Conservation (phyloP, 768 basidiomycete genomes). For the Gelatoporia subvermispora region DNA sequence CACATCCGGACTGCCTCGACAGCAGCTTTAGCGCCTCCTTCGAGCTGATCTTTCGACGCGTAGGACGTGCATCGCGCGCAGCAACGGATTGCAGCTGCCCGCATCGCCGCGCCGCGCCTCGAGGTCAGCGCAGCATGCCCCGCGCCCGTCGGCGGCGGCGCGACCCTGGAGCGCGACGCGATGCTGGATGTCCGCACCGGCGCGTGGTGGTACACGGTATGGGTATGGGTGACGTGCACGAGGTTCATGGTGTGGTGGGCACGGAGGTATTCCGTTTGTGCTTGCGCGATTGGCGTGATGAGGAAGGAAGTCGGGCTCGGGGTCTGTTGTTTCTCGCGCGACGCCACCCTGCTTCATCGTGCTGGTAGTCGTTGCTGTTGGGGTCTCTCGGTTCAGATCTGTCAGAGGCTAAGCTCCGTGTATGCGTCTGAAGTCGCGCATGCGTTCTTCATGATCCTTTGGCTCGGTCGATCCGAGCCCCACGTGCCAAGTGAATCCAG, state of each 20-base stretch:
- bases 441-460: constrained; percentile 1
- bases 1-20: constrained; percentile 69
- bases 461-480: constrained; percentile 7
- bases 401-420: no score
- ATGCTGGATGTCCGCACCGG: constrained; percentile 25
- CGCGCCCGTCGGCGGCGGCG: constrained; percentile 48
- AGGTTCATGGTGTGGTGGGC: constrained; percentile 11
- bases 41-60: constrained; percentile 77
- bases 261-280: constrained; percentile 34
- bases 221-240: constrained; percentile 6
- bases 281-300: constrained; percentile 42
- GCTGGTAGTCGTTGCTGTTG: no score
- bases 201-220: constrained; percentile 11
- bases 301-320: constrained; percentile 11
- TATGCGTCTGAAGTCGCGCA: no score
- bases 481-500: constrained; percentile 15
- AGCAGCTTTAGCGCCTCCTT: constrained; percentile 83
- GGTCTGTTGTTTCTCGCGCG: constrained; percentile 3
- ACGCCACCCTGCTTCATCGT: constrained; percentile 11
- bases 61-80: constrained; percentile 83
- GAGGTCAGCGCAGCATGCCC: constrained; percentile 19
- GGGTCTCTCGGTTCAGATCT: no score
- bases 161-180: constrained; percentile 70
- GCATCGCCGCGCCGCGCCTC: constrained; percentile 23
- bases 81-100: constrained; percentile 56